Base-by-base conservation (phyloP, 2,329 filamentous ascomycete genomes). In the Cordyceps militaris region DNA sequence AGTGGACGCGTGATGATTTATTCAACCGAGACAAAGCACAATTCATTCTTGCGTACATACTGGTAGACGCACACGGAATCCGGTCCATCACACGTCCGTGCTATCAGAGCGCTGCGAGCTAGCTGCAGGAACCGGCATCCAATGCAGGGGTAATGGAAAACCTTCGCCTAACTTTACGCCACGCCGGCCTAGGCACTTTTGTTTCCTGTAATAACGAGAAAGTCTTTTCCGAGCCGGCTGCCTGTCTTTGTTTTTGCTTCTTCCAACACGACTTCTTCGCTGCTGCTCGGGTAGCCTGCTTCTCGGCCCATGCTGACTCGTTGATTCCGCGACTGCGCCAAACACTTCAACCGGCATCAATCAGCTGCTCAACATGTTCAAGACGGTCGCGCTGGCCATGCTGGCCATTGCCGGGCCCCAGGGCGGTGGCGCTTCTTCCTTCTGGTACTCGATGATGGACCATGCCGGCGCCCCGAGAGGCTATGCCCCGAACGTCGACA, bases 401-500 rank as follows among this genome's bases (percentile, higher is more conserved):
- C 44, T 56, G 53, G 53, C 44, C 44, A 8, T 49, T 24, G 43
- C 53, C 2, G 34, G 42, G n/a, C 34, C 43, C 0, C 43, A 56
- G 43, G 34, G 24, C 13, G 24, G 24, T n/a, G 34, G 32, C 0
- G 19, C 7, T 3, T 56, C 53, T 3, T n/a, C 32, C n/a, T 76
- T 72, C 62, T 76, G 73, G 72, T 76, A 76, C 63, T 65, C 73
- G 36, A 72, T 73, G 54, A 67, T 77, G 63, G 73, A 76, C 53
- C 74, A 76, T 58, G 68, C 67, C 1, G 68, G 66, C 1, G 23
- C 65, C 1, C 56, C 67, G 16, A 43, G 53, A 42, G 53, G 53
- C 26, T 56, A 56, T 38, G 53, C 53, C 9, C 53, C 53, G 24
- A 56, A 49, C 19, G 11, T 56, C 11, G n/a, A 56, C 4, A 19